Evolutionary conservation across 2,329 filamentous ascomycete species (phyloP).

Genomic region (Dichotomopilus funicola): DNA sequence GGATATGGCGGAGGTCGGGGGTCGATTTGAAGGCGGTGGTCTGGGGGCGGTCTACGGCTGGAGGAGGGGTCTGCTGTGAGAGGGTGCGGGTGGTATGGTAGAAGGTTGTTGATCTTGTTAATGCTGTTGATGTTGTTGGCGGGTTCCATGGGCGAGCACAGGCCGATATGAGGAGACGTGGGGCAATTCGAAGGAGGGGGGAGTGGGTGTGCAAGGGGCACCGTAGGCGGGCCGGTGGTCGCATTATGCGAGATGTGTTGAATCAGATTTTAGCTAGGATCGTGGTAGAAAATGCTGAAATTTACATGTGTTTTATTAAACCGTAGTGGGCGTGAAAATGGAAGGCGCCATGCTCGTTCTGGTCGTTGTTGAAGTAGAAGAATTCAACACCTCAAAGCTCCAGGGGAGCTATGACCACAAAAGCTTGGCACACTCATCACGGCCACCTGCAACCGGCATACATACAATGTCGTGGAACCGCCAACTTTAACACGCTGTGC

Average conservation of each 20-base stretch:
- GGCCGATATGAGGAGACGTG: conserved; percentile 1
- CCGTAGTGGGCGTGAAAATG: no score
- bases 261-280: conserved; percentile 4
- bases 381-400: not conserved
- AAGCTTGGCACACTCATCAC: not conserved
- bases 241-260: not conserved
- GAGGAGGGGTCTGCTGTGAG: conserved; percentile 1
- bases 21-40: conserved; percentile 70
- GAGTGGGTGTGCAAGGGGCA: conserved; percentile 10
- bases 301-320: no score
- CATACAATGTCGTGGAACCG: not conserved
- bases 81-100: conserved; percentile 16
- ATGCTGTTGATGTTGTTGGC: conserved; percentile 3
- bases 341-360: no score
- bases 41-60: conserved; percentile 7
- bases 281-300: no score
- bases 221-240: conserved; percentile 17
- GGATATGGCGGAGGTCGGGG: conserved; percentile 84
- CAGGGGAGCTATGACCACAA: not conserved
- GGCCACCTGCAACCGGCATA: not conserved
- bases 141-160: conserved; percentile 1
- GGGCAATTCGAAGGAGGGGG: no score
- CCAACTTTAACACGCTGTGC: not conserved
- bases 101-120: conserved; percentile 10
- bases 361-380: no score